phyloP scores from a whole-genome alignment of 169 alveolate species.

The Eimeria brunetti region DNA sequence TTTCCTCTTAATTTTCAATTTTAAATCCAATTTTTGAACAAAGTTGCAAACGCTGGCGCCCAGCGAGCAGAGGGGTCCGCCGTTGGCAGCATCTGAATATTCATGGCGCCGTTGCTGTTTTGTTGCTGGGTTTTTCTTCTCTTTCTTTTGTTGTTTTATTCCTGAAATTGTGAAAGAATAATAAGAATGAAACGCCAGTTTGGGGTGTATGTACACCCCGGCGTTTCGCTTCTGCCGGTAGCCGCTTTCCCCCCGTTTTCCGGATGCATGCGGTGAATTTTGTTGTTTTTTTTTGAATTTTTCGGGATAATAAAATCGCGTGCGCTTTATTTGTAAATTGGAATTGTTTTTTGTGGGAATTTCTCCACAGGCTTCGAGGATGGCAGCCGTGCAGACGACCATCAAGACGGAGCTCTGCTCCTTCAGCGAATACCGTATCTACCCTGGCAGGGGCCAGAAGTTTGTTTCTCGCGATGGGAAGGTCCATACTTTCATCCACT shows the following conservation, averaged over 20 bases:
- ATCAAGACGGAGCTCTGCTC: conserved; percentile 98
- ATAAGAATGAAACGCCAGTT: not conserved
- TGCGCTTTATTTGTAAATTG: too few species aligned
- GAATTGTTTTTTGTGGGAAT: not conserved
- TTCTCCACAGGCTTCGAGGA: conserved; percentile 23
- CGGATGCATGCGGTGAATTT: not conserved
- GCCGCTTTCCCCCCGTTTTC: too few species aligned
- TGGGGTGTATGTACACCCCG: not conserved
- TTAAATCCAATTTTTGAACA: not conserved
- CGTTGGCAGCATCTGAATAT: not conserved
- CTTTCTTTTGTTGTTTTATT: too few species aligned
- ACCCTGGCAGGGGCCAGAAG: conserved; percentile 99
- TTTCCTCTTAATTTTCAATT: not conserved
- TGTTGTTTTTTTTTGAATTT: not conserved
- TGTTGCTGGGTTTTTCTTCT: not conserved
- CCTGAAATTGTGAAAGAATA: too few species aligned
- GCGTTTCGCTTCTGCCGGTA: too few species aligned
- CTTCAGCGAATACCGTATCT: conserved; percentile 98
- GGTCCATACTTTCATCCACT: conserved; percentile 92
- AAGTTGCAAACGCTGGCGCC: not conserved
- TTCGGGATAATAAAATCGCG: not conserved
- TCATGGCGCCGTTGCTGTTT: not conserved
- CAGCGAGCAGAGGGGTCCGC: not conserved
- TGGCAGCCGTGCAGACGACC: conserved; percentile 81
- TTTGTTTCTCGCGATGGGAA: conserved; percentile 98